Base-by-base conservation (phyloP, 2,329 filamentous ascomycete species). In the Leptoxyphium fumago region DNA sequence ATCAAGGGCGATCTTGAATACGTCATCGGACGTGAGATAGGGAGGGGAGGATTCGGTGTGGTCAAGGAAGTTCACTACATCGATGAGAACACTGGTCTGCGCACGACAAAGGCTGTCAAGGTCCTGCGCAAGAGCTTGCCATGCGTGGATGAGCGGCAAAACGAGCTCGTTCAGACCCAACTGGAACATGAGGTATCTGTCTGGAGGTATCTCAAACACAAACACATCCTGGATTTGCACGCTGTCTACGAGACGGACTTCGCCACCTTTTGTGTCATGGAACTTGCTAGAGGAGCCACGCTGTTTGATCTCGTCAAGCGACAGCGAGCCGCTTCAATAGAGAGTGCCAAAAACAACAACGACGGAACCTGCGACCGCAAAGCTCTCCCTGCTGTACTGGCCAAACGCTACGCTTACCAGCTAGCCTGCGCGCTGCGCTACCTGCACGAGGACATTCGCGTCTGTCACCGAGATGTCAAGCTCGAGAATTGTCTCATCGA, bases 231-330 rank as follows among this genome's bases (percentile, higher is more conserved):
- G 28, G 71, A 74, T 0, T 66, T 82, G 7, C 69, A 80, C 46
- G 70, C 73, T 5, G 78, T 81, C 15, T 80, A 78, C 57, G 77
- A 78, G 50, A 79, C 76, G 11, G 73, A 79, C 39, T 79, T 74
- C 53, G 78, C 78, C n/a, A 81, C 77, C 0, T 82, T 78, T 50
- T 81, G 77, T 55, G 79, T 82, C 56, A 82, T 78, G 45, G 73
- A 73, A 45, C 61, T 81, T 44, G 77, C 75, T 50, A 71, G 72
- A 28, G 77, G 77, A 36, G 78, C 78, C 2, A 81, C 77, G 2
- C 64, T 82, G 8, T 79, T 77, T 52, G 78, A 82, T 48, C 56
- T 80, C 13, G 64, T 82, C 17, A 72, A 73, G 40, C 66, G 70
- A 41, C 71, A 73, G 39, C 71, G 76, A 15, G 55, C 47, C 5